Evolutionary conservation across 352 stramenopile species (phyloP).

Genomic region (Globisporangium megalacanthum): DNA sequence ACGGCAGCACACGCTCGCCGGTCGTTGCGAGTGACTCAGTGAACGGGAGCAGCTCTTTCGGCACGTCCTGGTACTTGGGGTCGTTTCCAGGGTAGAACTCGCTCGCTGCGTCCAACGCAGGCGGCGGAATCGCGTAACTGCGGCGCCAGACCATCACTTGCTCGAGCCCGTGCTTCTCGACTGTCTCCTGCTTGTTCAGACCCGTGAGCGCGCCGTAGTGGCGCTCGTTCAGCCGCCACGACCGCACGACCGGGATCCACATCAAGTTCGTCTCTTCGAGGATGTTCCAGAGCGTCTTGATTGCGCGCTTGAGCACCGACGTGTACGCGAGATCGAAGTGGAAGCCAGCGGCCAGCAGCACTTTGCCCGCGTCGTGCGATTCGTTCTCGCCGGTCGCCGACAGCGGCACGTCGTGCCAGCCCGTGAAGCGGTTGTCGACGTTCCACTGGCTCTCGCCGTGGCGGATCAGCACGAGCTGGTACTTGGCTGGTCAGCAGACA

Average conservation of each 20-base stretch:
- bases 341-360: conserved; percentile 91
- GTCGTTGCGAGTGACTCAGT: conserved; percentile 93
- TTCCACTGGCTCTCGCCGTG: conserved; percentile 98
- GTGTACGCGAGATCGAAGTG: conserved; percentile 95
- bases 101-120: conserved; percentile 84
- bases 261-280: conserved; percentile 96
- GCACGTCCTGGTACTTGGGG: conserved; percentile 88
- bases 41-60: conserved; percentile 88
- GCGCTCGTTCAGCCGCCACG: conserved; percentile 97
- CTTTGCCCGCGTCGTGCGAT: conserved; percentile 91
- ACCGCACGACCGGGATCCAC: conserved; percentile 95
- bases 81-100: conserved; percentile 90
- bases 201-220: conserved; percentile 98
- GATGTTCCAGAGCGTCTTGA: conserved; percentile 96
- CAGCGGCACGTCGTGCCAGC: conserved; percentile 97
- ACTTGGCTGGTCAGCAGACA: conserved; percentile 44
- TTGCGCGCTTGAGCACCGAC: conserved; percentile 96
- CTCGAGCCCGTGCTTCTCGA: conserved; percentile 97
- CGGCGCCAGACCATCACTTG: conserved; percentile 98
- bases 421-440: conserved; percentile 98
- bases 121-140: conserved; percentile 96
- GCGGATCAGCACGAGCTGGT: conserved; percentile 87
- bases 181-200: conserved; percentile 99
- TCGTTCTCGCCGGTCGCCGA: conserved; percentile 87
- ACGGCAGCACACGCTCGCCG: conserved; percentile 93